Conservation (phyloP, 2,329 filamentous ascomycete genomes). For the Phoma sp. region DNA sequence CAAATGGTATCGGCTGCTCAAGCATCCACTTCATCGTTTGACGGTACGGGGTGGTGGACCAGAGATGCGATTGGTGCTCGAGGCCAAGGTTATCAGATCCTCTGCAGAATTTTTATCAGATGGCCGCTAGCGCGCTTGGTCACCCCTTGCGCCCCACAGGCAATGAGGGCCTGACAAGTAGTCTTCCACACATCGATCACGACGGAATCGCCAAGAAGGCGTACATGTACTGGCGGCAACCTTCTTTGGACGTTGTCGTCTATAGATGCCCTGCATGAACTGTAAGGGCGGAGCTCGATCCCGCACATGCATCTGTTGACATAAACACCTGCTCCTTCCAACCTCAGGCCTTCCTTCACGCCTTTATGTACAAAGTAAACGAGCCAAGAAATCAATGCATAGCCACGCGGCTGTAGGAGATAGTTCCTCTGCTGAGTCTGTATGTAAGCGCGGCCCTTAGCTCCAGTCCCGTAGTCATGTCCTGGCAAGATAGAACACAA, state of each 20-base stretch:
- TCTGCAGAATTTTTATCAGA: constrained; percentile 30
- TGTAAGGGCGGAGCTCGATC: background rate
- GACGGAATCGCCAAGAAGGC: background rate
- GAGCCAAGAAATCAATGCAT: background rate
- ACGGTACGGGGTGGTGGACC: constrained; percentile 1
- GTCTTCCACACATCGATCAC: background rate
- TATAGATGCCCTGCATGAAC: background rate
- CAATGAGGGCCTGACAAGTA: background rate
- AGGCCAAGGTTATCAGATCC: constrained; percentile 25
- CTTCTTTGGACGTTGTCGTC: constrained; percentile 4
- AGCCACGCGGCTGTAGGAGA: background rate
- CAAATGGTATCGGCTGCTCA: constrained; percentile 2
- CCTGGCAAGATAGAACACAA: too few relatives aligned
- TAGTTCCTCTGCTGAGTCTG: too few relatives aligned
- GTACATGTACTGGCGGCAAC: constrained; percentile 3
- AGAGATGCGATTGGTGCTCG: constrained; percentile 6
- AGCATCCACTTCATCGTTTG: constrained; percentile 13
- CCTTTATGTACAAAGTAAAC: too few relatives aligned
- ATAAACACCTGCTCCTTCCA: background rate
- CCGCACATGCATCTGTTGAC: constrained; percentile 10
- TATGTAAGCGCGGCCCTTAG: too few relatives aligned
- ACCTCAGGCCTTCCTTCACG: background rate
- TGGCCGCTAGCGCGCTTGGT: constrained; percentile 24
- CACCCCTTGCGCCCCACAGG: background rate
- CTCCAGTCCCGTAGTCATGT: too few relatives aligned